Base-by-base conservation (phyloP, 495 filamentous ascomycete genomes). In the Penicillium crystallinum region DNA sequence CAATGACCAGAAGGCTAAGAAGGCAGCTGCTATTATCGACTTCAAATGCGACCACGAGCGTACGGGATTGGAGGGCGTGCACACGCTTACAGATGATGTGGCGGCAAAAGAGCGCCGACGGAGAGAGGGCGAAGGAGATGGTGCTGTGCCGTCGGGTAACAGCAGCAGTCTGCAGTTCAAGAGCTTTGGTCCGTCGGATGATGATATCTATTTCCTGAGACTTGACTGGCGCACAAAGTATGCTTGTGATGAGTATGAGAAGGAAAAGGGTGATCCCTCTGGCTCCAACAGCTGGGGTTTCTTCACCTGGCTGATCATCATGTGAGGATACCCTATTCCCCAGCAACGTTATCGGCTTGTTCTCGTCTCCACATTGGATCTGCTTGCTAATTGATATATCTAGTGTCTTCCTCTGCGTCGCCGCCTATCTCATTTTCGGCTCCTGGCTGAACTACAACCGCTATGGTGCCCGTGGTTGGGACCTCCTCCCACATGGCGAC, bases 381-480 rank as follows among this genome's bases (percentile, higher is more conserved):
- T 25, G 33, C 15, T 33, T 31, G 27, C 21, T 43, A 31, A 36
- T 42, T n/a, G 23, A 30, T 37, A 2, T 46, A 37, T 18, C 34
- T 29, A 75, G 92, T 55, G 68, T 86, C 63, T 98, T 98, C 80
- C 79, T 97, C 40, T 81, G 79, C 39, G 81, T 83, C 15, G 91
- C 93, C 14, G 74, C 95, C 18, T 98, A 98, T 70, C 84, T 98
- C 56, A 96, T 98, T 68, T 97, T 97, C 62, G 91, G 91, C 62
- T 95, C 91, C 19, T 98, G 93, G 93, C 84, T 97, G 58, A 97
- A 97, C 75, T 97, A 97, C 78, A 97, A 90, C 76, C 89, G 91
- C 51, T 95, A 95, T 66, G 91, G 91, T 22, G 90, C 90, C 37
- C 80, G 93, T 18, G 93, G 93, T 49, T 97, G 91, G 93, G 93